Conservation (phyloP, 169 alveolate genomes). For the Perkinsus olseni region DNA sequence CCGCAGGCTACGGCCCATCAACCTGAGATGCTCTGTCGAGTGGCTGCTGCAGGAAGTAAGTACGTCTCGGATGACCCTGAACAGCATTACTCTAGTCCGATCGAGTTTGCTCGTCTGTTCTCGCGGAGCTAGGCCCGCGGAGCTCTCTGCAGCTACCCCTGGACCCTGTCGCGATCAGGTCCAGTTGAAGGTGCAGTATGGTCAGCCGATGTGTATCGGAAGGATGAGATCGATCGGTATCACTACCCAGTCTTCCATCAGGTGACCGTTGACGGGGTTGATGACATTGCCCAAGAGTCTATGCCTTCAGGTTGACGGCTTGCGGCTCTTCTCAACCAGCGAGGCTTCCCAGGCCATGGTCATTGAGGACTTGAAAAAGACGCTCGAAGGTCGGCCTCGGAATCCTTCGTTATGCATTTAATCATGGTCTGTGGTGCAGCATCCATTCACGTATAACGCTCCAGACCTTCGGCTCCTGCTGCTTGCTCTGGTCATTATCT, state of each 20-base stretch:
- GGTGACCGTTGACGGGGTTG: neutral
- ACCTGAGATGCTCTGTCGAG: conserved; percentile 43
- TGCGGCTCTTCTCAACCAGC: conserved; percentile 21
- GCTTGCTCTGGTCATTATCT: conserved; percentile 29
- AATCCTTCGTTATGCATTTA: conserved; percentile 10
- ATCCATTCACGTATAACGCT: conserved; percentile 23
- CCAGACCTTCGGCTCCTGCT: conserved; percentile 47
- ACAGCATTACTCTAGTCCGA: neutral
- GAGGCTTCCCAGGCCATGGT: conserved; percentile 4
- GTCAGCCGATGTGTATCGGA: conserved; percentile 63
- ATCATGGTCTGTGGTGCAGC: conserved; percentile 24
- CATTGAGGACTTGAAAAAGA: neutral
- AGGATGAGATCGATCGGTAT: conserved; percentile 66
- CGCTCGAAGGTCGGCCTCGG: conserved; percentile 9
- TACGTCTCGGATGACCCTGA: too few species aligned
- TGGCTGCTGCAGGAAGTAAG: conserved; percentile 28
- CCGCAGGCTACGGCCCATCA: conserved; percentile 68
- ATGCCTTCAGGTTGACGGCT: conserved; percentile 52
- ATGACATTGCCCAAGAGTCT: neutral
- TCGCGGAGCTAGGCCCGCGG: neutral
- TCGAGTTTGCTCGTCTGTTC: too few species aligned
- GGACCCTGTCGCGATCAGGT: conserved; percentile 28
- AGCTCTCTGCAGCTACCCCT: neutral
- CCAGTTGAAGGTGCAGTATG: neutral
- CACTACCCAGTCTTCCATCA: conserved; percentile 75